phyloP scores from a whole-genome alignment of 2,329 filamentous ascomycete species.

The Nothomitra cinnamomea region DNA sequence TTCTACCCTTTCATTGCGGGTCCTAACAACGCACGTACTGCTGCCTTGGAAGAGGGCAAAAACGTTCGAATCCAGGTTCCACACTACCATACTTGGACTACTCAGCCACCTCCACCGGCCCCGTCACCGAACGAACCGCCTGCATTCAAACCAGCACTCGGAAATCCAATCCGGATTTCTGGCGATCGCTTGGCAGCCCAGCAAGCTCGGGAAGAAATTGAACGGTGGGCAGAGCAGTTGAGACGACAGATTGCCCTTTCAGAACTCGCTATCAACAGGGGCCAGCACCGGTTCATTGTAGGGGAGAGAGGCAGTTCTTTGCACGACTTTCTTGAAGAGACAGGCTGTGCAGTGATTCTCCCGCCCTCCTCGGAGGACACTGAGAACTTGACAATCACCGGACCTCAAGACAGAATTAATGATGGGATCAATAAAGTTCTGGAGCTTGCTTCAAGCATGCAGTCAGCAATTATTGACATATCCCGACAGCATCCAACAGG shows the following conservation, averaged over 20 bases:
- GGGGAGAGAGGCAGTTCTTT: conserved; percentile 64
- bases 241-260: conserved; percentile 59
- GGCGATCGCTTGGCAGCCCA: conserved; percentile 75
- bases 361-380: conserved; percentile 60
- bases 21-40: conserved; percentile 49
- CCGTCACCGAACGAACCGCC: conserved; percentile 47
- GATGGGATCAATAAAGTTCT: conserved; percentile 68
- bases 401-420: conserved; percentile 56
- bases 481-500: conserved; percentile 62
- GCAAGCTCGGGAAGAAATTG: conserved; percentile 62
- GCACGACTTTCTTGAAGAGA: conserved; percentile 77
- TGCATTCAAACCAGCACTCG: conserved; percentile 51
- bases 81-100: conserved; percentile 56
- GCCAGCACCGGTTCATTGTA: conserved; percentile 87
- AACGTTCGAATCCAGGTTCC: conserved; percentile 73
- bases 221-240: conserved; percentile 60
- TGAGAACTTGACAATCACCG: conserved; percentile 71
- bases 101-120: conserved; percentile 45
- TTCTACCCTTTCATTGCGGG: conserved; percentile 93
- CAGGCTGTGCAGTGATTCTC: conserved; percentile 75
- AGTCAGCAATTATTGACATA: conserved; percentile 68
- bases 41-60: conserved; percentile 52
- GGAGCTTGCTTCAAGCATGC: conserved; percentile 76
- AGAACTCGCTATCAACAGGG: conserved; percentile 66
- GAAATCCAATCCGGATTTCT: conserved; percentile 67